Conservation (phyloP, 768 basidiomycete genomes). For the Megacollybia marginata region DNA sequence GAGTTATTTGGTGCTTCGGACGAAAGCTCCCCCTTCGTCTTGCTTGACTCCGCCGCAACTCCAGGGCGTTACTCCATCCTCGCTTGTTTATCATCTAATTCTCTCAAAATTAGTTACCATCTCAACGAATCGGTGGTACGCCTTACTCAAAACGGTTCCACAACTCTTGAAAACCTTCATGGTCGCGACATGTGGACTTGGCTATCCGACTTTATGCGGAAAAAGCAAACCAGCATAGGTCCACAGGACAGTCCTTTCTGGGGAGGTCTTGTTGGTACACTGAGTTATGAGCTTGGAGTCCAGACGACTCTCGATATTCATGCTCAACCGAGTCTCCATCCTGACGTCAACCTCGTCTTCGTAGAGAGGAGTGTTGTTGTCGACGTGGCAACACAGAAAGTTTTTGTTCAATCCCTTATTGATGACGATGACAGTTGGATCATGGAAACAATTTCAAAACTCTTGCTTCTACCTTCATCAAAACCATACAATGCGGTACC, state of each 20-base stretch:
- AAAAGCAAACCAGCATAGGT: constrained; percentile 40
- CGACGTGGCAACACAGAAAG: constrained; percentile 40
- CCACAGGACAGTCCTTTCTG: constrained; percentile 61
- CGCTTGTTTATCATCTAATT: constrained; percentile 46
- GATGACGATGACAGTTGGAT: constrained; percentile 60
- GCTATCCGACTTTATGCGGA: constrained; percentile 63
- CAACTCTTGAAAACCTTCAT: constrained; percentile 34
- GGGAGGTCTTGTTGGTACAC: constrained; percentile 73
- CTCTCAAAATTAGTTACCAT: constrained; percentile 51
- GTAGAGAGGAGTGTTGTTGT: constrained; percentile 74
- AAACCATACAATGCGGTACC: background rate
- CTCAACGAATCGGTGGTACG: constrained; percentile 42
- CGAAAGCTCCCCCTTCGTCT: constrained; percentile 54
- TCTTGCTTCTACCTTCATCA: constrained; percentile 17
- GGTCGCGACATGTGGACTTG: constrained; percentile 65
- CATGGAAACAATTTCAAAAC: constrained; percentile 25
- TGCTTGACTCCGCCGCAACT: constrained; percentile 70
- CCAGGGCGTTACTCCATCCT: constrained; percentile 74
- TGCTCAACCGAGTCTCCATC: constrained; percentile 32
- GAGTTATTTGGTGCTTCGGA: constrained; percentile 55
- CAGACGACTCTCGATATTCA: constrained; percentile 36
- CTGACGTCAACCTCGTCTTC: constrained; percentile 70
- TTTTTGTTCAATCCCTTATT: constrained; percentile 61
- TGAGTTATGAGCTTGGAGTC: constrained; percentile 77
- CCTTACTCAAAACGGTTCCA: constrained; percentile 30